These are phyloP conservation scores for Gossypium bickii DNA, from an alignment of 345 rosid genomes.

Conservation along the genomic window DNA sequence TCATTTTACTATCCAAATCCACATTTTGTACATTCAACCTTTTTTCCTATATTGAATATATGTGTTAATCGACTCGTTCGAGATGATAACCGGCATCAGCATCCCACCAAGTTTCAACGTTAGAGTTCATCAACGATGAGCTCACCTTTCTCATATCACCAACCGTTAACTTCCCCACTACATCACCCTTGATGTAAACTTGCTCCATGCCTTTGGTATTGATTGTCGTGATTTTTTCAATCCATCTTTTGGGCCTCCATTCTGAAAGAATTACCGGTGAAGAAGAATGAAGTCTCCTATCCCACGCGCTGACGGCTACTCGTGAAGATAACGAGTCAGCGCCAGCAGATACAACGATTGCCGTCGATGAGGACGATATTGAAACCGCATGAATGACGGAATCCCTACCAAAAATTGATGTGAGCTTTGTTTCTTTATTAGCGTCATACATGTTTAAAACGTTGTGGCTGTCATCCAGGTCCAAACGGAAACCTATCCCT, in stretches of 20 bases:
- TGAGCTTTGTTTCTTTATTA: constrained; percentile 8
- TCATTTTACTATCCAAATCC: too few relatives aligned
- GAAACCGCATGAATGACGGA: constrained; percentile 17
- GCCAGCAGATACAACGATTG: constrained; percentile 39
- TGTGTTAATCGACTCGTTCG: constrained; percentile 12
- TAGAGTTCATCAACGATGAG: constrained; percentile 36
- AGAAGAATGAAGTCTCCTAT: constrained; percentile 39
- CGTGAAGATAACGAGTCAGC: constrained; percentile 18
- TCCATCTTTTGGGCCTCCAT: constrained; percentile 38
- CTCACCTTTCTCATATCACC: constrained; percentile 56
- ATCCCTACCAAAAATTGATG: constrained; percentile 20
- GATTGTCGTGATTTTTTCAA: constrained; percentile 33
- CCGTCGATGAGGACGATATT: constrained; percentile 22
- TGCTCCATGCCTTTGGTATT: constrained; percentile 31
- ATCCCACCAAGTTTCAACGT: constrained; percentile 51
- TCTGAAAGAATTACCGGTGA: constrained; percentile 61
- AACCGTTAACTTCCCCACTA: constrained; percentile 34
- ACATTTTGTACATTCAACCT: too few relatives aligned
- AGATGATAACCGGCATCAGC: constrained; percentile 47
- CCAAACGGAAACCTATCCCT: constrained; percentile 35
- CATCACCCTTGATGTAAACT: constrained; percentile 45
- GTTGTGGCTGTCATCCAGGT: constrained; percentile 14
- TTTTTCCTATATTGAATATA: too few relatives aligned
- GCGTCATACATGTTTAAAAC: constrained; percentile 15
- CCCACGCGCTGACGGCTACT: constrained; percentile 51